Base-by-base conservation (phyloP, 108 stramenopile species). In the Conticribra weissflogii region DNA sequence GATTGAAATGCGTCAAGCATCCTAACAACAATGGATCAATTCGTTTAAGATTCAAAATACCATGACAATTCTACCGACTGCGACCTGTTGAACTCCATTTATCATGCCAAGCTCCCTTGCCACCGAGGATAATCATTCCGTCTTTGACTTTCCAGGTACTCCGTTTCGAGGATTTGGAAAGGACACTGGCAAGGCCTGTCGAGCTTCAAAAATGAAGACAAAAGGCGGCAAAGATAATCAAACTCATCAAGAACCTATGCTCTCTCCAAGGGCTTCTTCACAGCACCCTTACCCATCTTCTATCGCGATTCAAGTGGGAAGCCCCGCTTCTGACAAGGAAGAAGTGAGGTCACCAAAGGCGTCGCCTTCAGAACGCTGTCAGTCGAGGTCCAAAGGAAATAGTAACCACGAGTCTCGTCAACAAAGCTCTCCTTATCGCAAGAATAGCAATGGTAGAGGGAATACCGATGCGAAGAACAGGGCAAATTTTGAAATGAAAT, bases 81-180 rank as follows among this genome's bases (percentile, higher is more conserved):
- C 34, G 2, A 1, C 58, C 34, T 2, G 28, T 19, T 4, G 28
- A 33, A 32, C n/a, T 51, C 50, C 36, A 12, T 41, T 41, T 9
- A 41, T 41, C 5, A 41, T 41, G 36, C 36, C 36, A 41, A 5
- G 46, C 16, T 47, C 17, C 47, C 23, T 56, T 23, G 23, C 56
- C 56, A 55, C 63, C 21, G 72, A 73, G 18, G 72, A 73, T 18
- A 73, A 65, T 44, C 63, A 73, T 29, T 64, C 72, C 0, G 30
- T 59, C 28, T 73, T 73, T 27, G 63, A 73, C 48, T 73, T 48
- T 51, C 72, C 63, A n/a, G n/a, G n/a, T 18, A 23, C 51, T 25
- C 33, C 52, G 29, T 33, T 58, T 31, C 16, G 14, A 25, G 16
- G 22, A 62, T 17, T 2, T 45, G 54, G 21, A 7, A 55, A 28